A percentile compares a stretch with the other conserved stretches of the same genome.
Evolutionary conservation across 2,329 filamentous ascomycete genomes (phyloP).

Genomic region (Bipolaris sorokiniana): DNA sequence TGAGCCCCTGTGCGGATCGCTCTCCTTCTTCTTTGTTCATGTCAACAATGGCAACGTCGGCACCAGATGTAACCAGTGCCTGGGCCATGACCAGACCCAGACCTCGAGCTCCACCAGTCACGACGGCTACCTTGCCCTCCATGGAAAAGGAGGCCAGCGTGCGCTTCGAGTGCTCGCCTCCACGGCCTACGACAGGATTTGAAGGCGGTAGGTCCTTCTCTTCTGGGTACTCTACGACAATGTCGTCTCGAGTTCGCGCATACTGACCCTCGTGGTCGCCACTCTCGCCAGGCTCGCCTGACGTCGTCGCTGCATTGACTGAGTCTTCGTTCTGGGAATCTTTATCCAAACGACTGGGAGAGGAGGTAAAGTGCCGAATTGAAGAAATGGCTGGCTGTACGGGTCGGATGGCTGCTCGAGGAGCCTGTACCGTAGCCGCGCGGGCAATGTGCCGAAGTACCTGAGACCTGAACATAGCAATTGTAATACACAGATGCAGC

Average conservation of each 20-base stretch:
- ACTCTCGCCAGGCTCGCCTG: constrained; percentile 49
- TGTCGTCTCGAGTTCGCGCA: constrained; percentile 79
- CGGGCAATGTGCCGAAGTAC: constrained; percentile 40
- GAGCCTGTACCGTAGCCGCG: constrained; percentile 34
- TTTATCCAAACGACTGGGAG: constrained; percentile 39
- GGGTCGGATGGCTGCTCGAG: constrained; percentile 33
- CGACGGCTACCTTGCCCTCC: constrained; percentile 79
- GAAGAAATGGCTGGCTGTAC: constrained; percentile 26
- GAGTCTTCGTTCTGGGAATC: constrained; percentile 28
- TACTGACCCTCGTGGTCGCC: constrained; percentile 68
- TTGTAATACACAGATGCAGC: constrained; percentile 12
- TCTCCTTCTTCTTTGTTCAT: constrained; percentile 89
- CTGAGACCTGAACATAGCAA: constrained; percentile 44
- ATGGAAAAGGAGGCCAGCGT: constrained; percentile 87
- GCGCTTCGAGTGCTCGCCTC: constrained; percentile 81
- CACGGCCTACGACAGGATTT: constrained; percentile 73
- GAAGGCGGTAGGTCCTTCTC: constrained; percentile 75
- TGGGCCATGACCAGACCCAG: constrained; percentile 92
- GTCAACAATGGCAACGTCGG: constrained; percentile 89
- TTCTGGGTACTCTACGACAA: constrained; percentile 79
- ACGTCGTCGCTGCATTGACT: constrained; percentile 44
- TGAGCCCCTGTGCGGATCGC: constrained; percentile 74
- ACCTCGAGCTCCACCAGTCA: constrained; percentile 89
- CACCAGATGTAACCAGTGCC: constrained; percentile 85
- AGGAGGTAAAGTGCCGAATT: constrained; percentile 37